These are phyloP conservation scores for Paramecium primaurelia DNA, from an alignment of 73 alveolate species.

Conservation along the genomic window DNA sequence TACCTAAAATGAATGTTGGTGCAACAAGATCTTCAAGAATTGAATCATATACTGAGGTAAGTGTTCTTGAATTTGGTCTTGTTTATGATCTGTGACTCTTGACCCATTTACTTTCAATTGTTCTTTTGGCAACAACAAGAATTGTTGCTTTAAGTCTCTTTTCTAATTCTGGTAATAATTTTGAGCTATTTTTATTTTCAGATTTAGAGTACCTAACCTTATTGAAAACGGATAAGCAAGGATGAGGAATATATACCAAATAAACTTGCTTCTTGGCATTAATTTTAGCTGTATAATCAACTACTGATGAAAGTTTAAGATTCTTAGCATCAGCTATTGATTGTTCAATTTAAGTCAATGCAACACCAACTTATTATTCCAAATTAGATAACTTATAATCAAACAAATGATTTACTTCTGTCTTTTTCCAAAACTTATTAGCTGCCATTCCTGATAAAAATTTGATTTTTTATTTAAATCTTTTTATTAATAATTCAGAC, in stretches of 20 bases:
- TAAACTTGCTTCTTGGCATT: slow-evolving; percentile 23
- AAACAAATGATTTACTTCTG: not conserved
- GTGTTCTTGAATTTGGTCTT: slow-evolving; percentile 62
- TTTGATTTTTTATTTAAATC: not conserved
- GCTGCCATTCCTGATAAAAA: slow-evolving; percentile 33
- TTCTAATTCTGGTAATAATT: slow-evolving; percentile 58
- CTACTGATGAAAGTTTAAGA: slow-evolving; percentile 6
- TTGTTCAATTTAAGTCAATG: slow-evolving; percentile 3
- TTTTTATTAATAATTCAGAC: not conserved
- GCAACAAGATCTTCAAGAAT: slow-evolving; percentile 58
- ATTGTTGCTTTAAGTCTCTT: slow-evolving; percentile 54
- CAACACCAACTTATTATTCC: slow-evolving; percentile 50
- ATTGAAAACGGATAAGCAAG: not conserved
- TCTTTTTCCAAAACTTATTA: slow-evolving; percentile 31
- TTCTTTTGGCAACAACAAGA: slow-evolving; percentile 58
- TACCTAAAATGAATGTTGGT: slow-evolving; percentile 53
- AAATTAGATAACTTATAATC: not conserved
- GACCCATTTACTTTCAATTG: slow-evolving; percentile 56
- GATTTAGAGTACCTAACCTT: slow-evolving; percentile 20
- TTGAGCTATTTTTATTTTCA: not conserved
- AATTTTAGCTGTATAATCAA: slow-evolving; percentile 16
- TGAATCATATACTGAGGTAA: slow-evolving; percentile 60
- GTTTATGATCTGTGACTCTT: slow-evolving; percentile 56
- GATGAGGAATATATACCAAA: slow-evolving; percentile 27
- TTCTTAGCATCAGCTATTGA: not conserved